Percentiles rank a stretch among this genome's conserved stretches.
Evolutionary conservation across 768 basidiomycete species (phyloP).

Genomic region (Lactarius evosmus): DNA sequence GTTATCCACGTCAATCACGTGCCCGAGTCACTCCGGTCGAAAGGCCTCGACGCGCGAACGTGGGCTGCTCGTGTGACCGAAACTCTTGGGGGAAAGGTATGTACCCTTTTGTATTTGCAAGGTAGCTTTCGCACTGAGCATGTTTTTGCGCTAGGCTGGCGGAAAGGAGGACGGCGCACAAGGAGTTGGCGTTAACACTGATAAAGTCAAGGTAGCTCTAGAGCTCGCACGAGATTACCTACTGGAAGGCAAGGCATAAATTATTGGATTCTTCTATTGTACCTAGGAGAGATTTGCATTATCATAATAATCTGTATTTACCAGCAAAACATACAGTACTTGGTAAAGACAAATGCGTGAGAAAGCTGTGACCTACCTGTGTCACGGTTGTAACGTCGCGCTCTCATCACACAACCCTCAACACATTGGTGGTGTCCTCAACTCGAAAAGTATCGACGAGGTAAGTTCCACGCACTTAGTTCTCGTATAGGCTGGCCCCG

Average conservation of each 20-base stretch:
- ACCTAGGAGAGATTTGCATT: too few species aligned
- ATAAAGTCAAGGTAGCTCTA: conserved; percentile 66
- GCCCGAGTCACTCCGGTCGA: conserved; percentile 55
- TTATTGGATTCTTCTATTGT: not conserved
- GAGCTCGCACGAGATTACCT: conserved; percentile 43
- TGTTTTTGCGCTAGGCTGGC: conserved; percentile 59
- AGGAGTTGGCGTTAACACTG: conserved; percentile 72
- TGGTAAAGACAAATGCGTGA: conserved; percentile 2
- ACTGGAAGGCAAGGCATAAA: conserved; percentile 20
- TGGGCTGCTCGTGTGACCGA: conserved; percentile 83
- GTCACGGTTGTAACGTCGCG: conserved; percentile 7
- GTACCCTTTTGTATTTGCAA: conserved; percentile 14
- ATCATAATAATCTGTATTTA: not conserved
- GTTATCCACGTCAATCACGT: conserved; percentile 88
- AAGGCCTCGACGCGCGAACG: conserved; percentile 76
- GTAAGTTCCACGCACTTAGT: conserved; percentile 5
- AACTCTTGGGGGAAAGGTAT: conserved; percentile 87
- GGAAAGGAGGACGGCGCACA: conserved; percentile 93
- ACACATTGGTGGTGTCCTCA: not conserved
- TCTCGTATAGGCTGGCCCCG: not conserved
- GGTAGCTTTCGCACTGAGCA: not conserved
- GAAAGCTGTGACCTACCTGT: conserved; percentile 11
- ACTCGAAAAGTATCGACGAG: conserved; percentile 17
- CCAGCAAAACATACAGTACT: not conserved
- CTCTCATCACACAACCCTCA: not conserved